phyloP scores from a whole-genome alignment of 257 asterid species.

The Verbena officinalis region DNA sequence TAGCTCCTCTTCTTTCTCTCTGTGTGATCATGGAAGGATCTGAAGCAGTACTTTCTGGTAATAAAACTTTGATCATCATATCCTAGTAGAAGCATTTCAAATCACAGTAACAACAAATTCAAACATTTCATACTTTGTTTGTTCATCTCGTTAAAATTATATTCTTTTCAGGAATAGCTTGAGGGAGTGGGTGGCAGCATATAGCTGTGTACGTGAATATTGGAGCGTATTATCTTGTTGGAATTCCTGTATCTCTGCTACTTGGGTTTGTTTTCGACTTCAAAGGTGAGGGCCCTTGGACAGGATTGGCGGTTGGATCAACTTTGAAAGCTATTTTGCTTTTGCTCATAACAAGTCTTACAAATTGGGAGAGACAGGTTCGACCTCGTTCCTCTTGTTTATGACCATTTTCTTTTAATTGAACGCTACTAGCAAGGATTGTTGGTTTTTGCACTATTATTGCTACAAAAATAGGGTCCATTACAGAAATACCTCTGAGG shows the following conservation, averaged over 20 bases:
- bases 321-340: slow-evolving; percentile 30
- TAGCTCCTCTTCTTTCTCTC: slow-evolving; percentile 51
- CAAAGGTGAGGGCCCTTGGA: slow-evolving; percentile 50
- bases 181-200: slow-evolving; percentile 61
- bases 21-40: slow-evolving; percentile 47
- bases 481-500: too few species aligned
- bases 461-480: background rate
- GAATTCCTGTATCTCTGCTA: slow-evolving; percentile 43
- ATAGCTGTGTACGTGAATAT: slow-evolving; percentile 48
- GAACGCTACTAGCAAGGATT: background rate
- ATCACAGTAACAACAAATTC: background rate
- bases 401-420: background rate
- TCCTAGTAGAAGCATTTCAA: background rate
- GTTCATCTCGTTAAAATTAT: background rate
- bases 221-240: slow-evolving; percentile 43
- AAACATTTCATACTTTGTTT: background rate
- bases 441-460: background rate
- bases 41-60: slow-evolving; percentile 52
- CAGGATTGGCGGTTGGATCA: slow-evolving; percentile 41
- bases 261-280: slow-evolving; percentile 34
- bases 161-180: slow-evolving; percentile 43
- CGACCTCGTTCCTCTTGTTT: background rate
- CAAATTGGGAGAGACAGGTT: slow-evolving; percentile 41
- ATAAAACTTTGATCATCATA: too few species aligned
- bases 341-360: slow-evolving; percentile 29